Base-by-base conservation (phyloP, 2,329 filamentous ascomycete species). In the Arthrinium puccinioides region DNA sequence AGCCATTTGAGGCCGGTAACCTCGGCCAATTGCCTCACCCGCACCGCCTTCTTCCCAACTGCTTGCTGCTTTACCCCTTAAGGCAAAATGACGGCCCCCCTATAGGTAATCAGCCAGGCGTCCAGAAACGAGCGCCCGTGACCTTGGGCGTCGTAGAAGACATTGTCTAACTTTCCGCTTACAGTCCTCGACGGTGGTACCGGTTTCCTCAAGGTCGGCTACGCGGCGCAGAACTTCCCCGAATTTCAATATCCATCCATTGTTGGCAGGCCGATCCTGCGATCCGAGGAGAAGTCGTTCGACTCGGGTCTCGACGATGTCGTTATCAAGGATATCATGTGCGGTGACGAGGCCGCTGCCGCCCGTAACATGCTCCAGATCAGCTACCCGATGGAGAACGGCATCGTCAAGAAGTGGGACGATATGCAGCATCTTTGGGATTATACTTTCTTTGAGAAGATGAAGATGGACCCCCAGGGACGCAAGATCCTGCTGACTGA, bases 351-450 rank as follows among this genome's bases (percentile, higher is more conserved):
- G 69, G 92, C 92, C 34, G 89, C 92, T 13, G 88, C 88, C 37
- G 90, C 92, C 49, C 82, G 92, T 56, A 95, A 86, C 45, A 95
- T 96, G 88, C 80, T 98, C 44, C 92, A 98, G 65, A 94, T 98
- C 59, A 94, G 84, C 64, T 98, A 98, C 62, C 92, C 92, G 52
- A 98, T 98, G 92, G 92, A 98, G 66, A 98, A 98, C 62, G 92
- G 92, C 55, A 97, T 98, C 55, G 88, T 98, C 50, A 97, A 96
- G 77, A 89, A 88, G 59, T 98, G 92, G 92, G 92, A 98, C 53
- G 92, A 98, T 64, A 98, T 98, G 92, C 87, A 95, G 70, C 90
- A 97, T 60, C 81, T 98, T 39, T 98, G 92, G 92, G 90, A 98
- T 68, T 97, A 94, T 63, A 98, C 92, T 18, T 98, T 98, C 64